Percentiles rank a stretch among this genome's conserved stretches.
Conservation (phyloP, 2,329 filamentous ascomycete genomes). For the Escovopsis sp. region DNA sequence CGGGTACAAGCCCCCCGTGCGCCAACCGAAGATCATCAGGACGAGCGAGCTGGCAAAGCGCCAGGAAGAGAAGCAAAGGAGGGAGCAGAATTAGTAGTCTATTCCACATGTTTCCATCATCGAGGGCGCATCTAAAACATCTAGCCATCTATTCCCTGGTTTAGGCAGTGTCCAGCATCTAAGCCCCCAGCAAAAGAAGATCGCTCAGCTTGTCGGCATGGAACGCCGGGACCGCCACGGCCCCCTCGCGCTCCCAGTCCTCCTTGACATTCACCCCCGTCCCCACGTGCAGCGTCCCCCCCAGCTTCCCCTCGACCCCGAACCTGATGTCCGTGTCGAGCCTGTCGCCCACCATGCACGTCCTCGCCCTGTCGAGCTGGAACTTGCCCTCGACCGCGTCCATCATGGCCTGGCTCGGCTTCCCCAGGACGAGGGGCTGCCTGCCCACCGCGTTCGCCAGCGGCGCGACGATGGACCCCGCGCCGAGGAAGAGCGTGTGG, state of each 20-base stretch:
- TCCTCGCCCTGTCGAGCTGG: slow-evolving; percentile 63
- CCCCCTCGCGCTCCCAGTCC: slow-evolving; percentile 59
- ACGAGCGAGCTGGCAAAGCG: slow-evolving; percentile 35
- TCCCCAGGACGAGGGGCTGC: slow-evolving; percentile 69
- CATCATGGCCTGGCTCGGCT: slow-evolving; percentile 99
- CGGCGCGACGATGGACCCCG: slow-evolving; percentile 68
- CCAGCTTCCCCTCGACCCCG: slow-evolving; percentile 77
- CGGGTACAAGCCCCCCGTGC: slow-evolving; percentile 26
- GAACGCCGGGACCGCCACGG: slow-evolving; percentile 57
- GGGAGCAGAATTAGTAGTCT: slow-evolving; percentile 19
- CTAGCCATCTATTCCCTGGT: not conserved
- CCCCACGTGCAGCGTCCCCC: slow-evolving; percentile 79
- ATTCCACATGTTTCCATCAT: not conserved
- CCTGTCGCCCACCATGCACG: slow-evolving; percentile 93
- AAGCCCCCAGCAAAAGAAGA: slow-evolving; percentile 25
- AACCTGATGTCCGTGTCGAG: slow-evolving; percentile 95
- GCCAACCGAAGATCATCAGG: slow-evolving; percentile 31
- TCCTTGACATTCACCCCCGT: slow-evolving; percentile 81
- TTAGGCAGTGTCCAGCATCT: not conserved
- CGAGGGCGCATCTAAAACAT: not conserved
- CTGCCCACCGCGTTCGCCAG: slow-evolving; percentile 56
- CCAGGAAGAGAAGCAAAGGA: slow-evolving; percentile 23
- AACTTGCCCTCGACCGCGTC: slow-evolving; percentile 96
- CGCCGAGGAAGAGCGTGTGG: slow-evolving; percentile 77
- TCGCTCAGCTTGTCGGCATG: slow-evolving; percentile 81